phyloP scores from a whole-genome alignment of 192 early-diverging fungal genomes.

The Coemansia sp. region DNA sequence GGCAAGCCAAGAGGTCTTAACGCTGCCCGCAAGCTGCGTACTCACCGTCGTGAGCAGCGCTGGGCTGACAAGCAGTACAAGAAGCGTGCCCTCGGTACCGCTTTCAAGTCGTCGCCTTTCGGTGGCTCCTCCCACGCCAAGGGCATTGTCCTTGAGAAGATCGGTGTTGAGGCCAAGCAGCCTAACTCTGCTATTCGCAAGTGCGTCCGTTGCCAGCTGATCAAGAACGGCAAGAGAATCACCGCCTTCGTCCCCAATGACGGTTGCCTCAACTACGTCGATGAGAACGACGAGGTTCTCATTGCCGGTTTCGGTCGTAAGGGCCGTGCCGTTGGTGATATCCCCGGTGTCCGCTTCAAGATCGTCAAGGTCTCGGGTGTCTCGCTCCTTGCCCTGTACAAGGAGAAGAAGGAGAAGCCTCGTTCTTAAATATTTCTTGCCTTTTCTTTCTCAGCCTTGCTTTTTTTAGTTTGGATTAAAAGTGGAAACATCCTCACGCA shows the following conservation, averaged over 20 bases:
- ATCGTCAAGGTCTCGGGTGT: conserved; percentile 99
- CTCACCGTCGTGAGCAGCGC: conserved; percentile 94
- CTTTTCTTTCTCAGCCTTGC: conserved; percentile 7
- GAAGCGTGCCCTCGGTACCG: conserved; percentile 96
- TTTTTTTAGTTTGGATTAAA: conserved; percentile 1
- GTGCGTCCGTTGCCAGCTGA: conserved; percentile 99
- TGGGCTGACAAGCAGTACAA: conserved; percentile 99
- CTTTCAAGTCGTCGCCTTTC: conserved; percentile 97
- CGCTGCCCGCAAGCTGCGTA: conserved; percentile 97
- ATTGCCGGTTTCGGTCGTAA: conserved; percentile 99
- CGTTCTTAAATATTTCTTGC: conserved; percentile 64
- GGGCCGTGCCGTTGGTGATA: conserved; percentile 99
- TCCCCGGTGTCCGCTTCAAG: conserved; percentile 99
- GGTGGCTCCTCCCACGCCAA: conserved; percentile 99
- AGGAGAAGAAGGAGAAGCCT: conserved; percentile 99
- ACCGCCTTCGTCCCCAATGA: conserved; percentile 99
- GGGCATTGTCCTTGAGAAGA: conserved; percentile 99
- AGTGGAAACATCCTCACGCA: background rate
- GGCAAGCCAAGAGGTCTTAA: conserved; percentile 98
- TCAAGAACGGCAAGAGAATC: conserved; percentile 99
- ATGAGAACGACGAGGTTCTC: conserved; percentile 99
- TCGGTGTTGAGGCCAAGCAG: conserved; percentile 99
- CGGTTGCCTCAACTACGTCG: conserved; percentile 99
- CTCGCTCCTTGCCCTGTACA: conserved; percentile 97
- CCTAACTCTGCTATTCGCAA: conserved; percentile 99